Conservation (phyloP, 352 stramenopile species). For the Hyaloperonospora arabidopsidis region DNA sequence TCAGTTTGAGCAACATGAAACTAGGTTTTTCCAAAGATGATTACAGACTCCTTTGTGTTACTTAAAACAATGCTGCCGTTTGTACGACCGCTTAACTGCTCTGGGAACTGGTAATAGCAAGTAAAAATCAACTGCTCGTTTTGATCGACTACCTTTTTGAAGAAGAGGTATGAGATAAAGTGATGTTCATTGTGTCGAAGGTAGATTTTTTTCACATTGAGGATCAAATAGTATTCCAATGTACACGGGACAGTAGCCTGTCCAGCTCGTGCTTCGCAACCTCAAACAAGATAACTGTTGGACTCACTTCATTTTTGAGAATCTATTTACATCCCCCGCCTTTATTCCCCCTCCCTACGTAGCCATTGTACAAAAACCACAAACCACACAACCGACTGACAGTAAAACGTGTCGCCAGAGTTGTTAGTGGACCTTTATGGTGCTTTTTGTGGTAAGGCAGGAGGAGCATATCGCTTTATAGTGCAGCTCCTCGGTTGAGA, state of each 20-base stretch:
- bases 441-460: no score
- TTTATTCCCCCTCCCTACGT: no score
- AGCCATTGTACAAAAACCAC: no score
- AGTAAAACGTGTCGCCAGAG: no score
- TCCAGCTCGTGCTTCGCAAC: constrained; percentile 49
- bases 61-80: constrained; percentile 71
- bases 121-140: constrained; percentile 46
- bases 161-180: constrained; percentile 13
- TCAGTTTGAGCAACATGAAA: constrained; percentile 56
- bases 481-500: no score
- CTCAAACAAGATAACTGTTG: no score
- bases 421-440: no score
- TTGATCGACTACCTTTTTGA: constrained; percentile 19
- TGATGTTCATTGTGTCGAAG: constrained; percentile 6
- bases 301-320: no score
- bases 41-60: constrained; percentile 78
- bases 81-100: constrained; percentile 55
- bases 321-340: no score
- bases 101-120: constrained; percentile 63
- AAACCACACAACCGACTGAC: no score
- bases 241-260: constrained; percentile 34
- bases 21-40: constrained; percentile 82
- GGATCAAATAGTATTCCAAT: constrained; percentile 35
- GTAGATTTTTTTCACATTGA: constrained; percentile 16
- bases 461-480: no score